phyloP scores from a whole-genome alignment of 2,329 filamentous ascomycete species.

The Ampelomyces quisqualis region DNA sequence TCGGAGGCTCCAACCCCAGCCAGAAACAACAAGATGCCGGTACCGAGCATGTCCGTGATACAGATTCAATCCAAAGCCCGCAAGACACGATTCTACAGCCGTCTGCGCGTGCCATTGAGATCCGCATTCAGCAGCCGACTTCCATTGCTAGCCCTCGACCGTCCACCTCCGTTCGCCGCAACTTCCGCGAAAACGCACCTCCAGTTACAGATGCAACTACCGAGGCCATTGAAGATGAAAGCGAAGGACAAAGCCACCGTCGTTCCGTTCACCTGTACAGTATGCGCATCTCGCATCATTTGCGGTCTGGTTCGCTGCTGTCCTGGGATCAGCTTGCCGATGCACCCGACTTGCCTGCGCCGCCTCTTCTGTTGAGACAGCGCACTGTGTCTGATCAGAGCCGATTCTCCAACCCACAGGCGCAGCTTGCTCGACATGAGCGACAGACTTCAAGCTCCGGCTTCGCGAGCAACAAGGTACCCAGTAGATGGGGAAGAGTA shows the following conservation, averaged over 20 bases:
- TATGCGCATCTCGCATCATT: constrained; percentile 50
- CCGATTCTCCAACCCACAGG: constrained; percentile 11
- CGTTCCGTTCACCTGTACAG: constrained; percentile 46
- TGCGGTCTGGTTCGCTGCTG: constrained; percentile 46
- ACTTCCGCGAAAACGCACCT: constrained; percentile 10
- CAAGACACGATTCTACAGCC: not conserved
- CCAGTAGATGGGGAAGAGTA: constrained; percentile 43
- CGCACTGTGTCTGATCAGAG: constrained; percentile 26
- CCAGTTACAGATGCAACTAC: not conserved
- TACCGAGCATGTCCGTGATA: not conserved
- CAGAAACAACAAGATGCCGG: not conserved
- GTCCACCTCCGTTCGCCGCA: constrained; percentile 15
- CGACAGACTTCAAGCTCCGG: constrained; percentile 42
- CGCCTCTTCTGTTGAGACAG: constrained; percentile 15
- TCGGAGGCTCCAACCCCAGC: not conserved
- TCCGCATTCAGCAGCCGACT: constrained; percentile 25
- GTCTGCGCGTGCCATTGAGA: constrained; percentile 11
- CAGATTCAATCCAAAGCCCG: not conserved
- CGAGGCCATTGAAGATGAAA: constrained; percentile 5
- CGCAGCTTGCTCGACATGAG: constrained; percentile 20
- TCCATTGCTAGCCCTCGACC: constrained; percentile 15
- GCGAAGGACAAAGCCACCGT: constrained; percentile 23
- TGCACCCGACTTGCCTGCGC: constrained; percentile 19
- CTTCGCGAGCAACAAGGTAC: constrained; percentile 40
- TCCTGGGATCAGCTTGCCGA: constrained; percentile 39